Conservation (phyloP, 176 grass and related monocot genomes). For the Hyparrhenia diplandra region DNA sequence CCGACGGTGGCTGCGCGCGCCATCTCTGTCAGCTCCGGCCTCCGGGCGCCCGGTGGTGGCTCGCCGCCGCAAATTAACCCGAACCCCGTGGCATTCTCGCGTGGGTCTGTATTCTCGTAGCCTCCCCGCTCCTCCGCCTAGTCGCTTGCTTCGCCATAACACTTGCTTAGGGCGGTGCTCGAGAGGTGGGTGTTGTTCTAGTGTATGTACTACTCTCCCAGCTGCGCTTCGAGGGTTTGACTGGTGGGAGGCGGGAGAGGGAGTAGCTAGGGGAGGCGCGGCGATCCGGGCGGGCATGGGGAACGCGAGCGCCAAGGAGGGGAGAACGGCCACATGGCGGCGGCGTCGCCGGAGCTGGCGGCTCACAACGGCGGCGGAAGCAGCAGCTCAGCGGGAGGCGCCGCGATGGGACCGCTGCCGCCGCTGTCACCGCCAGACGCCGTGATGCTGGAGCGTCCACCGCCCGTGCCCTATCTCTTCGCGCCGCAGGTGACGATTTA, state of each 20-base stretch:
- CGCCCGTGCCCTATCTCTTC: slow-evolving; percentile 55
- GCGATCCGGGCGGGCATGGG: slow-evolving; percentile 47
- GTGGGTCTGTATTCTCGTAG: neutral
- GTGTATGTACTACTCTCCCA: neutral
- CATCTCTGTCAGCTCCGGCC: neutral
- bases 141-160: neutral
- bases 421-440: slow-evolving; percentile 24
- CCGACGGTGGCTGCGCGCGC: slow-evolving; percentile 20
- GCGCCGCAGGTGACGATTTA: slow-evolving; percentile 49
- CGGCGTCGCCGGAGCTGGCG: neutral
- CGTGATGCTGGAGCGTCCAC: slow-evolving; percentile 36
- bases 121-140: neutral
- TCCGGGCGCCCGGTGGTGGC: neutral
- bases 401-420: slow-evolving; percentile 1
- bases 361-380: neutral
- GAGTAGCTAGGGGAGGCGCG: neutral
- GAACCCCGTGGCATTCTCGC: neutral
- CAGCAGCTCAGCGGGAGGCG: neutral
- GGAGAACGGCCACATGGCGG: slow-evolving; percentile 48
- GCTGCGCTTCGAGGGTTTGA: neutral
- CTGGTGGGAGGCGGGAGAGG: neutral
- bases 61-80: neutral
- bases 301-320: slow-evolving; percentile 58
- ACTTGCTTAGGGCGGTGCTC: too few relatives aligned
- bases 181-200: neutral